Conservation (phyloP, 345 rosid species). For the Acer negundo region DNA sequence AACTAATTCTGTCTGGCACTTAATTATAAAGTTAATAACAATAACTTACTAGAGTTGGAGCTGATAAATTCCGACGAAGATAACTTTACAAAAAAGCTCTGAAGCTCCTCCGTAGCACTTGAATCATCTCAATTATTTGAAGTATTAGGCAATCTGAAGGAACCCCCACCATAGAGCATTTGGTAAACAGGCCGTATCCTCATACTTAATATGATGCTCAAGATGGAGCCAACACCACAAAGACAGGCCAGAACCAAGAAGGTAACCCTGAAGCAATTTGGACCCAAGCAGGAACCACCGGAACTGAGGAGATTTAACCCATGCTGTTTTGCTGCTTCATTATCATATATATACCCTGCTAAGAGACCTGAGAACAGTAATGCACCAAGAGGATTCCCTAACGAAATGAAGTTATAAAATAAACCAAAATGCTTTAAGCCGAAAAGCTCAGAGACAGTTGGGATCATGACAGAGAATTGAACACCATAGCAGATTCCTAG, state of each 20-base stretch:
- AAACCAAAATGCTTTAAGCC: constrained; percentile 65
- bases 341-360: constrained; percentile 59
- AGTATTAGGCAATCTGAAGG: constrained; percentile 52
- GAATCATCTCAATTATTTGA: constrained; percentile 35
- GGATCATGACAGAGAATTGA: constrained; percentile 64
- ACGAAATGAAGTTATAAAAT: constrained; percentile 53
- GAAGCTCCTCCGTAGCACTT: background rate
- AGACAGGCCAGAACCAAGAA: constrained; percentile 57
- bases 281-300: constrained; percentile 50
- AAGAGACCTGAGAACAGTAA: constrained; percentile 69
- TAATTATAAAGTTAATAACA: background rate
- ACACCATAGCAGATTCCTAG: constrained; percentile 70
- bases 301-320: constrained; percentile 29
- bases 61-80: background rate
- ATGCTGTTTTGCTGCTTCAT: constrained; percentile 57
- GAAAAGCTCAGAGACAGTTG: constrained; percentile 69
- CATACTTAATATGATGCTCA: constrained; percentile 45
- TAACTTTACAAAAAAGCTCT: background rate
- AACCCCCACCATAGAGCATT: constrained; percentile 60
- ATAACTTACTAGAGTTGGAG: background rate
- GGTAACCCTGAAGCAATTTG: constrained; percentile 67
- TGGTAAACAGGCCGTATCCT: constrained; percentile 64
- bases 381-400: constrained; percentile 70
- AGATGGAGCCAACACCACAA: constrained; percentile 44
- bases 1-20: background rate